Percentiles rank a stretch among this genome's conserved stretches.
Conservation (phyloP, 108 stramenopile genomes). For the Cyclotella baltica region DNA sequence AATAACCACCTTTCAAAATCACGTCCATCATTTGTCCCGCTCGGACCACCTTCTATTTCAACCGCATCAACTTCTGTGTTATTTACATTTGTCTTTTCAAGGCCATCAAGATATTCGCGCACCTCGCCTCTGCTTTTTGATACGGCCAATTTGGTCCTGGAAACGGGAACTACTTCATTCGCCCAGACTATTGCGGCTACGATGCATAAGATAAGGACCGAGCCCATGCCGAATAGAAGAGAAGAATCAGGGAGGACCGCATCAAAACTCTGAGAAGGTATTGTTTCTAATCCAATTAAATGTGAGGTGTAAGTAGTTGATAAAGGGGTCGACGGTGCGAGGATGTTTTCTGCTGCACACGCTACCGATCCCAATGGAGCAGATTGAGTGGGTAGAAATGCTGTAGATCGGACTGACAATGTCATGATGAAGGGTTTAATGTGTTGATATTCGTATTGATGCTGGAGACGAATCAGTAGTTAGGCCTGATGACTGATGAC, state of each 20-base stretch:
- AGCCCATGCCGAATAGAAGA: conserved; percentile 65
- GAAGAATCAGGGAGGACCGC: conserved; percentile 61
- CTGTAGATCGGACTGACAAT: neutral
- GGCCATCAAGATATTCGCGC: conserved; percentile 79
- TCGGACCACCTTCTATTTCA: neutral
- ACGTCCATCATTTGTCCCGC: conserved; percentile 43
- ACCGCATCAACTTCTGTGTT: too few relatives aligned
- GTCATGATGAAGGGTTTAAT: neutral
- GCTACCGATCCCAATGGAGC: too few relatives aligned
- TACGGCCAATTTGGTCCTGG: conserved; percentile 77
- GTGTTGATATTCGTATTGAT: too few relatives aligned
- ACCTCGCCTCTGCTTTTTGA: conserved; percentile 70
- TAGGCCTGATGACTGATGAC: too few relatives aligned
- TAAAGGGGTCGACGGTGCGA: neutral
- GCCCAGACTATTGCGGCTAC: conserved; percentile 68
- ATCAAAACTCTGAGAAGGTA: conserved; percentile 48
- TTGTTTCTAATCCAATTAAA: conserved; percentile 1
- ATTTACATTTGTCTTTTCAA: conserved; percentile 27
- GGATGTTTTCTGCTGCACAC: neutral
- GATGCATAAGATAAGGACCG: conserved; percentile 62
- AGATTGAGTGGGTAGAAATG: too few relatives aligned
- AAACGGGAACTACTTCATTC: conserved; percentile 76
- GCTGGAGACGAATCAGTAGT: too few relatives aligned
- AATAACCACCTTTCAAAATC: conserved; percentile 85
- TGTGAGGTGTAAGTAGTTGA: neutral